These are phyloP conservation scores for Ceratobasidium theobromae DNA, from an alignment of 1,284 basidiomycete species.

Conservation along the genomic window DNA sequence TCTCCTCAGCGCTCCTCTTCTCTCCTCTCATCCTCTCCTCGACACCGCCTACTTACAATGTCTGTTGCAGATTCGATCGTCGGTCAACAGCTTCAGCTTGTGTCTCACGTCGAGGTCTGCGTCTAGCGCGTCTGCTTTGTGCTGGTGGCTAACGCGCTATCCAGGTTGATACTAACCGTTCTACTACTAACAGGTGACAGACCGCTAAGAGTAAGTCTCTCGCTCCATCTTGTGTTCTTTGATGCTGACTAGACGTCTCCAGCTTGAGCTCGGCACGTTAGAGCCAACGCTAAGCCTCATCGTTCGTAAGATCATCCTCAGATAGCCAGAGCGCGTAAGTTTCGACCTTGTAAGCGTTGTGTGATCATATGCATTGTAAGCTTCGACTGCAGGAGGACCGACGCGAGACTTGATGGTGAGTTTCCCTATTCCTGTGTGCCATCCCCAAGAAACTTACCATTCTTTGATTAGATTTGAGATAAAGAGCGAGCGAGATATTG, in stretches of 20 bases:
- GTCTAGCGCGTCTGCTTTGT: background rate
- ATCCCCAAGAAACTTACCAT: background rate
- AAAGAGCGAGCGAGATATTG: background rate
- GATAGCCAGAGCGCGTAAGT: too few species aligned
- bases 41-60: background rate
- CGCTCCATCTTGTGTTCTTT: background rate
- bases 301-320: too few species aligned
- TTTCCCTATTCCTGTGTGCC: background rate
- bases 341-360: too few species aligned
- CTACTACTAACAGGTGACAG: background rate
- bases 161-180: background rate
- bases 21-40: background rate
- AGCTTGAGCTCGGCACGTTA: background rate
- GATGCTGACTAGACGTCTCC: background rate
- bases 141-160: background rate
- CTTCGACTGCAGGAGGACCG: background rate
- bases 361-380: background rate
- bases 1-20: background rate
- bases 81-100: background rate
- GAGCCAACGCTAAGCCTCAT: too few species aligned
- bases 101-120: slow-evolving; percentile 5
- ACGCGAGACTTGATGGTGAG: slow-evolving; percentile 6
- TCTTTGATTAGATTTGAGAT: background rate
- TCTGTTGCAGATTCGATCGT: background rate
- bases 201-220: background rate